Base-by-base conservation (phyloP, 306 rosid genomes). In the Acacia melanoxylon region DNA sequence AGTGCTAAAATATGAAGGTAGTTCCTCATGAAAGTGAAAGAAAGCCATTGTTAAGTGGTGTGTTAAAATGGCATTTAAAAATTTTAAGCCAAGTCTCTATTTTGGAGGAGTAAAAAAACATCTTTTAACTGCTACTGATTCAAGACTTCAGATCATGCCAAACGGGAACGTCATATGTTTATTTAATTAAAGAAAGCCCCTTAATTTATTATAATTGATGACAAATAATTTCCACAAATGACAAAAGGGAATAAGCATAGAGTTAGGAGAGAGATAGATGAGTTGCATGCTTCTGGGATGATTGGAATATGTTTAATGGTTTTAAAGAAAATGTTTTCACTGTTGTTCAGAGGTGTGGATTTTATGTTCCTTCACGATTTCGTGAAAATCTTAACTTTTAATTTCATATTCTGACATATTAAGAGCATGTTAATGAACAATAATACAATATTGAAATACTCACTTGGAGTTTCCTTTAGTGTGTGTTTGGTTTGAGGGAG, bases 1-100 rank as follows among this genome's bases (percentile, higher is more conserved):
- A 29, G 69, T 29, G 67, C 15, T 44, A 44, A 81, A 45, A 72
- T 63, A 63, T 42, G 65, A 81, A 59, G 67, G 72, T 3, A 27
- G 12, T 48, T 67, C 56, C 71, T 59, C 40, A 68, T 6, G 86
- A 78, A 78, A 86, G 76, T 17, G 81, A 79, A 61, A 79, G 41
- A 61, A 81, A 85, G 42, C 20, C 75, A 20, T 68, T 27, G 10
- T 72, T 52, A 66, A 14, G 17, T 19, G 27, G 12, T 15, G 76
- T 82, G 33, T 45, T 12, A 48, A 41, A 2, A 10, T 71, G 56
- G 37, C 54, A 67, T 74, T 37, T 56, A 44, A 74, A 48, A 41
- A 79, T 78, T 85, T 29, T 22, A 74, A 46, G 72, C 33, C 8
- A 52, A 22, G 25, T 35, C 41, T 33, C 0, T 33, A 37, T 75